A percentile compares a stretch with the other conserved stretches of the same genome.
Evolutionary conservation across 805 yeast genomes (phyloP).

Genomic region (Millerozyma acaciae): DNA sequence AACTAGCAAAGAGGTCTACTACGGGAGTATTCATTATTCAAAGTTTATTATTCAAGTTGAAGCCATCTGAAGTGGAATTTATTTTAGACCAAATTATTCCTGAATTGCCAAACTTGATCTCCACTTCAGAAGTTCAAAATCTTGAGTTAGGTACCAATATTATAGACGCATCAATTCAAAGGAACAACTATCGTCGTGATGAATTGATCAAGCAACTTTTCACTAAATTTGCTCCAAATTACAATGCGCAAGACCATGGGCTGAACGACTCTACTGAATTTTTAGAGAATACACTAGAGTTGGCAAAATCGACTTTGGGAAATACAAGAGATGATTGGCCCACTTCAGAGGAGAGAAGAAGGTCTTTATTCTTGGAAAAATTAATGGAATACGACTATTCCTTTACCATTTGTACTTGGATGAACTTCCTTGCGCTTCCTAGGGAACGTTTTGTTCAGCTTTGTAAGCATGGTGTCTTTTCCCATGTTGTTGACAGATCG

Average conservation of each 20-base stretch:
- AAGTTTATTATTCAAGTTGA: conserved; percentile 61
- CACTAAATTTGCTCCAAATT: conserved; percentile 40
- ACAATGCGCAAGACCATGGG: conserved; percentile 16
- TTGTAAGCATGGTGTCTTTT: conserved; percentile 86
- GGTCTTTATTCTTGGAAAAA: conserved; percentile 70
- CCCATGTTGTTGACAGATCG: conserved; percentile 75
- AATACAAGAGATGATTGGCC: conserved; percentile 89
- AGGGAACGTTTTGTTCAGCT: conserved; percentile 62
- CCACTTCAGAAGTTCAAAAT: conserved; percentile 51
- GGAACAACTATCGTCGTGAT: conserved; percentile 56
- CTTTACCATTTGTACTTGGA: conserved; percentile 56
- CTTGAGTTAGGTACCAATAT: conserved; percentile 65
- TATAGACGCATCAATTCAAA: conserved; percentile 59
- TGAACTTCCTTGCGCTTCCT: conserved; percentile 57
- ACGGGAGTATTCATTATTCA: conserved; percentile 81
- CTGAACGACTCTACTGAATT: conserved; percentile 40
- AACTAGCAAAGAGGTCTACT: conserved; percentile 75
- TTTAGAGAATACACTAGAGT: conserved; percentile 62
- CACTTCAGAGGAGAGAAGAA: conserved; percentile 81
- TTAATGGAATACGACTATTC: conserved; percentile 63
- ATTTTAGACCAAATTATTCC: conserved; percentile 67
- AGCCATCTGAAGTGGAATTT: conserved; percentile 56
- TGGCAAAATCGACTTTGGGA: conserved; percentile 71
- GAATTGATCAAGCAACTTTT: conserved; percentile 50
- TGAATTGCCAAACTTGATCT: conserved; percentile 53